Evolutionary conservation across 2,329 filamentous ascomycete species (phyloP), one percentile per base, ranked within the genome.

Genomic region (Lachnum nothofagi): DNA sequence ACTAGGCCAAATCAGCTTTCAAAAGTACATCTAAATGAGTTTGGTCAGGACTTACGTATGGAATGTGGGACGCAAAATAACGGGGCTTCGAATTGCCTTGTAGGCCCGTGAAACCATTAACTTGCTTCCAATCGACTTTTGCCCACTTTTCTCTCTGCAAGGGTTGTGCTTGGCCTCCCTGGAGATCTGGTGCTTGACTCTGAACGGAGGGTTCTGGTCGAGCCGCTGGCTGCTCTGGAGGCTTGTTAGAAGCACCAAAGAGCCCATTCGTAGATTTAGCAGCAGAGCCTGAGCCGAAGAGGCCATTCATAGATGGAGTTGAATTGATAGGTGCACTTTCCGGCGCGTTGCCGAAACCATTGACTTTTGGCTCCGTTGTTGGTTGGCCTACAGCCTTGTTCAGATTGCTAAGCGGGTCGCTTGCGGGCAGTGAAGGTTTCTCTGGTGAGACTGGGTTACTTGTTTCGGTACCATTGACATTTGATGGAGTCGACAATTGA

Each of bases 331-430:
- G 12, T 12, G 19, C 5, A 40, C 10, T 16, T 20, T 10, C 37
- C 12, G 37, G n/a, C 20, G 19, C n/a, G 12, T 12, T 16, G 17
- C 31, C 27, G 35, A 23, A 38, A 19, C 49, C 41, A 37, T 56
- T 56, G 25, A 39, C 14, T n/a, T 54, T 50, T 23, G 53, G 50
- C 22, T 55, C 34, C 8, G 49, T 43, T 19, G 51, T 40, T 12
- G 44, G 46, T 12, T 52, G 42, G 43, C 50, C 48, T 19, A 59
- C 48, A 22, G 58, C 53, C 44, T 59, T 56, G 34, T 57, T 58
- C 19, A 60, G 44, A 38, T 49, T 54, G 33, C 52, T 49, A 27
- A 60, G 57, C 12, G 54, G 24, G 17, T 55, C 49, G 6, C 35
- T 46, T 17, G 44, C 44, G 17, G 46, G 34, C 12, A 34, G 35